phyloP scores from a whole-genome alignment of 805 yeast species.

The Naumovozyma castellii region DNA sequence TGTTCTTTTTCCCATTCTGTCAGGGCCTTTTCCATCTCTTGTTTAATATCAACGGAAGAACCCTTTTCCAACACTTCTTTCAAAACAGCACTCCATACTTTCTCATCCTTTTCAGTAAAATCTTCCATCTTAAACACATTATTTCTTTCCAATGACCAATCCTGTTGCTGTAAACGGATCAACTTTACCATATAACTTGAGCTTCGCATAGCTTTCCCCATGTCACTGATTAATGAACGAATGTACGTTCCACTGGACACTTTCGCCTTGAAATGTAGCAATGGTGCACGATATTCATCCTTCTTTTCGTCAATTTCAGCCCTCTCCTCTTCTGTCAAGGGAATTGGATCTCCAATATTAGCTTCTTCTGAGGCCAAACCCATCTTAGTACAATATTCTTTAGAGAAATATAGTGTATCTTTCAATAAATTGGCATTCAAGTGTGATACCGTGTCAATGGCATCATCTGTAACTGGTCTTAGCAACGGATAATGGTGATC shows the following conservation, averaged over 20 bases:
- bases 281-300: slow-evolving; percentile 46
- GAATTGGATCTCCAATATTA: slow-evolving; percentile 32
- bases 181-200: slow-evolving; percentile 84
- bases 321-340: slow-evolving; percentile 31
- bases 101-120: slow-evolving; percentile 50
- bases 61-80: slow-evolving; percentile 43
- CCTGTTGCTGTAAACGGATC: slow-evolving; percentile 65
- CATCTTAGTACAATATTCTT: slow-evolving; percentile 41
- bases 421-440: slow-evolving; percentile 49
- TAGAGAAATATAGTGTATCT: slow-evolving; percentile 51
- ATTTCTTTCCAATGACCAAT: slow-evolving; percentile 67
- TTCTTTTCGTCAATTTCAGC: slow-evolving; percentile 24
- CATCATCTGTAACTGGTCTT: slow-evolving; percentile 28
- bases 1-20: slow-evolving; percentile 8
- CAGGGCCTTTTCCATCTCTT: slow-evolving; percentile 31
- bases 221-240: slow-evolving; percentile 79
- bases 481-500: slow-evolving; percentile 47
- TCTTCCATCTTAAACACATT: slow-evolving; percentile 59
- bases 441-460: slow-evolving; percentile 18
- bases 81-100: slow-evolving; percentile 63
- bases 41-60: slow-evolving; percentile 32
- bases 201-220: slow-evolving; percentile 71
- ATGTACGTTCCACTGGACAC: slow-evolving; percentile 96
- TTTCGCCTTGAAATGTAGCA: slow-evolving; percentile 60
- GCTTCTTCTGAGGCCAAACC: slow-evolving; percentile 34